Evolutionary conservation across 495 filamentous ascomycete species (phyloP), one percentile per base, ranked within the genome.

Genomic region (Glonium stellatum): DNA sequence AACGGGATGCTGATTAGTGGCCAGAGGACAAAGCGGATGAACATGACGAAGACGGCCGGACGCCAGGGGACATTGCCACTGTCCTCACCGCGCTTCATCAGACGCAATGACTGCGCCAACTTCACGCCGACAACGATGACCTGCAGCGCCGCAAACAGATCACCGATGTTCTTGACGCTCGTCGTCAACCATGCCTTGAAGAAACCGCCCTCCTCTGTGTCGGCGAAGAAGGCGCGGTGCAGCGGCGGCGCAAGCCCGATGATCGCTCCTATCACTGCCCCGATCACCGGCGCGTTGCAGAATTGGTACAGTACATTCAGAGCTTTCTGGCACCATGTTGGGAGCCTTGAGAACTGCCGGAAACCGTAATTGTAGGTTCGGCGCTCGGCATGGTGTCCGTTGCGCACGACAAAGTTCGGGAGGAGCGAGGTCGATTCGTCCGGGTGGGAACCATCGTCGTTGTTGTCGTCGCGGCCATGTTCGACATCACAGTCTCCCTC

Each of bases 41-140:
- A 46, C n/a, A 83, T 78, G 4, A 90, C 76, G 62, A 81, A 79
- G 8, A 71, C 57, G 12, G 85, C 67, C 0, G 79, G 74, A 8
- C 62, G 61, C 73, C 79, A 78, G 0, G 86, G 80, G 10, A 85
- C 76, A 0, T 55, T 66, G 4, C 77, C 79, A 36, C 72, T 75
- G 10, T 69, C 67, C 52, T 73, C 72, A 47, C 76, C 79, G 31
- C 73, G 72, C 66, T 78, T 81, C 74, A 82, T 79, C 56, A 75
- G 73, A 42, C 76, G 69, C 66, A 84, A 67, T 50, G 74, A 76
- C 44, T 76, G 73, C 25, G 79, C 80, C 1, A 91, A 71, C 61
- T 87, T 86, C 31, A 85, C 79, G 0, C 88, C 87, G n/a, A 87
- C 85, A 0, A 89, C 78, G 23, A 90, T 79, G 23, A 90, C 81